Evolutionary conservation across 306 rosid genomes (phyloP), one percentile per base, ranked within the genome.

Genomic region (Fragaria vesca): DNA sequence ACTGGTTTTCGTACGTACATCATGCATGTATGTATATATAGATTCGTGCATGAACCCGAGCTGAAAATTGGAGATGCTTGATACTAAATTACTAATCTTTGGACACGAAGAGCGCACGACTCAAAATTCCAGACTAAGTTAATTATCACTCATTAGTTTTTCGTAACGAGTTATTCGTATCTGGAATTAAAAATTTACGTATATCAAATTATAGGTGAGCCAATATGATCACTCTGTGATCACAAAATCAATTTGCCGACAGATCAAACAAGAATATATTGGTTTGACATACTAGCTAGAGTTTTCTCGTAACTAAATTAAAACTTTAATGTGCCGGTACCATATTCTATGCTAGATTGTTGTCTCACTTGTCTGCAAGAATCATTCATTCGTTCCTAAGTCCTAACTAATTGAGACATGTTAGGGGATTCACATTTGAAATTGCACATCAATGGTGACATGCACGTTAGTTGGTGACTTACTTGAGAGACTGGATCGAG

Each of bases 401-500:
- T 32, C 36, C 36, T 32, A 3, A 32, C 36, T 32, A 4, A 45
- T 3, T 11, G 10, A 9, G 68, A 66, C 46, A 66, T 66, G 16
- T 66, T 38, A 24, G 30, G 43, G 28, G 48, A 4, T 66, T 38
- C 16, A 66, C 15, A 38, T 66, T 17, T 10, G 17, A 66, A 34
- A 66, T 66, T 66, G 30, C 71, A 65, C 28, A 66, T 66, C 16
- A 38, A 66, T 20, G 30, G 50, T 66, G 71, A 66, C 71, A 66
- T 66, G 26, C 47, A 66, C 48, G 71, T 66, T 66, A 66, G 48
- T 66, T 10, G 26, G 28, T 66, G 47, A 38, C 28, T 18, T 66
- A 13, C 48, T 38, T 8, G 13, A 20, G 13, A 16, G 45, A 66
- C n/a, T 18, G 20, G 48, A 58, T 36, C 47, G 15, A 18, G 4